Evolutionary conservation across 192 early-diverging fungal genomes (phyloP).

Genomic region (Linnemannia elongata): DNA sequence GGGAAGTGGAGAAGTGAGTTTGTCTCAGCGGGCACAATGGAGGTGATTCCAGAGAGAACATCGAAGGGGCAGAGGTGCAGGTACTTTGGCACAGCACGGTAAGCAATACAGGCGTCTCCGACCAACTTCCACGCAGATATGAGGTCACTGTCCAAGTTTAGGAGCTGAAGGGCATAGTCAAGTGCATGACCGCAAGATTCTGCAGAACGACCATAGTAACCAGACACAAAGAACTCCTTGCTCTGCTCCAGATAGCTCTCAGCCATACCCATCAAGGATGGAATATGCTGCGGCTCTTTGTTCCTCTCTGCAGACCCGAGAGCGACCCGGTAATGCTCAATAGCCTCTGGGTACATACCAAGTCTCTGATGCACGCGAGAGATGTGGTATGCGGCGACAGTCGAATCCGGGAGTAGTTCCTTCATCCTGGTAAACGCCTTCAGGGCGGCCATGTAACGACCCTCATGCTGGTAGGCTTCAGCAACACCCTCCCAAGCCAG

Average conservation of each 20-base stretch:
- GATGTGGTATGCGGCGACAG: conserved; percentile 61
- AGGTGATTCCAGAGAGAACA: conserved; percentile 32
- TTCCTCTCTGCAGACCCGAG: conserved; percentile 51
- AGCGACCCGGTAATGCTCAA: conserved; percentile 58
- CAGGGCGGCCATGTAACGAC: conserved; percentile 79
- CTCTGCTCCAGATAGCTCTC: conserved; percentile 63
- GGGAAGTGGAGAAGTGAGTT: conserved; percentile 59
- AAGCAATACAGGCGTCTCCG: conserved; percentile 67
- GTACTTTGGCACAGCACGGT: conserved; percentile 63
- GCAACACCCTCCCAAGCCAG: conserved; percentile 85
- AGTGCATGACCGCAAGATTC: conserved; percentile 68
- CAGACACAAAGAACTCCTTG: conserved; percentile 68
- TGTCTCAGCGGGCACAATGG: conserved; percentile 25
- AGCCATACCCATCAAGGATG: conserved; percentile 64
- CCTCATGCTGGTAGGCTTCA: conserved; percentile 79
- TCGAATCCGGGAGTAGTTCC: conserved; percentile 71
- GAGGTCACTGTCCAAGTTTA: conserved; percentile 36
- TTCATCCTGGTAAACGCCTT: conserved; percentile 81
- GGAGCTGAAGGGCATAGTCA: conserved; percentile 23
- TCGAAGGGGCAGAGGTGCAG: conserved; percentile 53
- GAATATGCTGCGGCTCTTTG: conserved; percentile 58
- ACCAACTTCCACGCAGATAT: conserved; percentile 74
- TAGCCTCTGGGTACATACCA: conserved; percentile 65
- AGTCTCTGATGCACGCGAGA: conserved; percentile 67
- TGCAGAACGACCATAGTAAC: conserved; percentile 75